Conservation (phyloP, 1,139 yeast species). For the Magnusiomyces clavatus region DNA sequence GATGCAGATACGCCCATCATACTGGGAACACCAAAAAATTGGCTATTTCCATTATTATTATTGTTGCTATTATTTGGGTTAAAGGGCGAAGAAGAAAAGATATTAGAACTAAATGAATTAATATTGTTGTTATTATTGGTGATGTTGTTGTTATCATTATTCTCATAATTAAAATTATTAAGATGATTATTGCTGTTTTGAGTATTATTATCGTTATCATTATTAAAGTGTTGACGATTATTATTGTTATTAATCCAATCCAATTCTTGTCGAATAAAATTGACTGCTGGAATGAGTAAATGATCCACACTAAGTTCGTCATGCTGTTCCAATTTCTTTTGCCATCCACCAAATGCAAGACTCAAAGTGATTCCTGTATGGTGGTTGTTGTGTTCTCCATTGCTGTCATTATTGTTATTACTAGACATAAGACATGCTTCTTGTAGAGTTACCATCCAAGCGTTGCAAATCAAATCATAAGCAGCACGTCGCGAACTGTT, state of each 20-base stretch:
- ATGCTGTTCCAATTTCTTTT: conserved; percentile 49
- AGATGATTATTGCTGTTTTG: neutral
- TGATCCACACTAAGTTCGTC: conserved; percentile 46
- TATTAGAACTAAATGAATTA: neutral
- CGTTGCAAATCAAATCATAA: conserved; percentile 69
- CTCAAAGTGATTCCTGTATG: conserved; percentile 17
- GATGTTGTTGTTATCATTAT: neutral
- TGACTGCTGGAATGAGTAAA: conserved; percentile 20
- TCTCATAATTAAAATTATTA: too few relatives aligned
- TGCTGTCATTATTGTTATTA: too few relatives aligned
- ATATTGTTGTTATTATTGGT: neutral
- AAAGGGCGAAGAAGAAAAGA: too few relatives aligned
- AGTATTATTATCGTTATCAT: neutral
- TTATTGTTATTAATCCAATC: conserved; percentile 18
- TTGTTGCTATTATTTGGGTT: neutral
- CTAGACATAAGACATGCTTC: conserved; percentile 32
- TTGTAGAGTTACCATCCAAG: conserved; percentile 61
- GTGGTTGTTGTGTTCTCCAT: too few relatives aligned
- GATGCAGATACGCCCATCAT: neutral
- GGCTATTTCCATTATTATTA: neutral
- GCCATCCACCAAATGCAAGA: conserved; percentile 47
- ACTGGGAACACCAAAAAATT: neutral
- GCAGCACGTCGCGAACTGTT: conserved; percentile 68
- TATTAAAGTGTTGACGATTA: neutral
- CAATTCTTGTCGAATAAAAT: conserved; percentile 21